Conservation (phyloP, 78 protist genomes). For the Planoprotostelium fungivorum region DNA sequence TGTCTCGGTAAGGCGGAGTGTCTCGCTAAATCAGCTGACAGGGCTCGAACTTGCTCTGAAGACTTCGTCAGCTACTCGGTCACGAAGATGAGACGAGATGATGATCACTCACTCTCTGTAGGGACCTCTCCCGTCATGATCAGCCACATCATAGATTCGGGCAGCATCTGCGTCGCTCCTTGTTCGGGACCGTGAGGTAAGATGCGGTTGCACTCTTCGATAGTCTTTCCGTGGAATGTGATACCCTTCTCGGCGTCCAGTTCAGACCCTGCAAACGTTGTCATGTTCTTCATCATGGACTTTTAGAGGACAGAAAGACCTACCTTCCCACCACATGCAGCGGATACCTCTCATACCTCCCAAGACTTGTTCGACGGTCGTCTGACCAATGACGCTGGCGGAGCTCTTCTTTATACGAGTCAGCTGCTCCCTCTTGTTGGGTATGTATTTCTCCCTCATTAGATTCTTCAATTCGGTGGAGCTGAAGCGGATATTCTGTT, state of each 20-base stretch:
- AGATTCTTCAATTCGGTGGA: not conserved
- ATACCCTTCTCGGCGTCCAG: not conserved
- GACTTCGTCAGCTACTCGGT: not conserved
- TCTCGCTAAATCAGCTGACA: not conserved
- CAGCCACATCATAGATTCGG: constrained; percentile 44
- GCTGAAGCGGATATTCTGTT: not conserved
- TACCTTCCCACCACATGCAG: not conserved
- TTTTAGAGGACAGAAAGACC: not conserved
- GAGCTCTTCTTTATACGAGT: not conserved
- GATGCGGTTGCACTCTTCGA: not conserved
- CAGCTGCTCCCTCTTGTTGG: not conserved
- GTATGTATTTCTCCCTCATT: not conserved
- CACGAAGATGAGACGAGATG: not conserved
- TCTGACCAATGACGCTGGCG: not conserved
- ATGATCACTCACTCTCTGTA: constrained; percentile 7
- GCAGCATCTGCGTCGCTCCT: not conserved
- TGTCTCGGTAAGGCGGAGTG: constrained; percentile 1
- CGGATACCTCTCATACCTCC: not conserved
- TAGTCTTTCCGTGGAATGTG: not conserved
- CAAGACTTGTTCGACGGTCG: not conserved
- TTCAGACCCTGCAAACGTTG: not conserved
- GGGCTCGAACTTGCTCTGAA: constrained; percentile 7
- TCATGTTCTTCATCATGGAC: too few relatives aligned
- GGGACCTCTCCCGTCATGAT: constrained; percentile 67
- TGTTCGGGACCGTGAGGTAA: not conserved